phyloP scores from a whole-genome alignment of 768 basidiomycete genomes.

The Termitomyces sp. region DNA sequence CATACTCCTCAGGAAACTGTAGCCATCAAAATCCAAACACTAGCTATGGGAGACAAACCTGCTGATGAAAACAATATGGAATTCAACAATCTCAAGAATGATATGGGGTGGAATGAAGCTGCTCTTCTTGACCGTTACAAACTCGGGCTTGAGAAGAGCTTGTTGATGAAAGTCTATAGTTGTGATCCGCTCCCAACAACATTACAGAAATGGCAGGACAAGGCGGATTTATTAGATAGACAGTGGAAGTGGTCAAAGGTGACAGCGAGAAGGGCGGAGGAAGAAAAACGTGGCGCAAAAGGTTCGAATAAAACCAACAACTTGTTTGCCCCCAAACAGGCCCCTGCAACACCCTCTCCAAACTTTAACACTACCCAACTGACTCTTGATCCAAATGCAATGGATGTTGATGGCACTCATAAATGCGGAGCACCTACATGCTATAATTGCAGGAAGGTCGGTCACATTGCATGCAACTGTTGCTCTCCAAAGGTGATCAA shows the following conservation, averaged over 20 bases:
- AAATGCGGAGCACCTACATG: not conserved
- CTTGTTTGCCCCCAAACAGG: too few species aligned
- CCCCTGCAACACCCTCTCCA: not conserved
- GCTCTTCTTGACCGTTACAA: constrained; percentile 2
- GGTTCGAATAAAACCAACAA: too few species aligned
- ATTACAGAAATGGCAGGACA: not conserved
- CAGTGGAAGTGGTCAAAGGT: not conserved
- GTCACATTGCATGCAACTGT: not conserved
- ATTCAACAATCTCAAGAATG: not conserved
- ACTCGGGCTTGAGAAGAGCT: not conserved
- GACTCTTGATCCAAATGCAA: not conserved
- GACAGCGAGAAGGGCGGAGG: not conserved
- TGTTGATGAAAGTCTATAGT: not conserved
- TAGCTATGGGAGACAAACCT: not conserved
- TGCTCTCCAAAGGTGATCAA: not conserved
- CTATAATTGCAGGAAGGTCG: not conserved
- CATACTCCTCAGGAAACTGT: not conserved
- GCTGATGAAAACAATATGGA: not conserved
- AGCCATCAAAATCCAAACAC: not conserved
- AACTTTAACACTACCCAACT: not conserved
- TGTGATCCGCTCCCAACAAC: not conserved
- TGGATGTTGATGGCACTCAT: not conserved
- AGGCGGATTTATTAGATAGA: constrained; percentile 1
- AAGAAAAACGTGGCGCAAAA: not conserved
- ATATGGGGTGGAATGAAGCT: constrained; percentile 1